Percentiles rank a stretch among this genome's conserved stretches.
phyloP scores from a whole-genome alignment of 768 basidiomycete species.

The Mycena haematopus region DNA sequence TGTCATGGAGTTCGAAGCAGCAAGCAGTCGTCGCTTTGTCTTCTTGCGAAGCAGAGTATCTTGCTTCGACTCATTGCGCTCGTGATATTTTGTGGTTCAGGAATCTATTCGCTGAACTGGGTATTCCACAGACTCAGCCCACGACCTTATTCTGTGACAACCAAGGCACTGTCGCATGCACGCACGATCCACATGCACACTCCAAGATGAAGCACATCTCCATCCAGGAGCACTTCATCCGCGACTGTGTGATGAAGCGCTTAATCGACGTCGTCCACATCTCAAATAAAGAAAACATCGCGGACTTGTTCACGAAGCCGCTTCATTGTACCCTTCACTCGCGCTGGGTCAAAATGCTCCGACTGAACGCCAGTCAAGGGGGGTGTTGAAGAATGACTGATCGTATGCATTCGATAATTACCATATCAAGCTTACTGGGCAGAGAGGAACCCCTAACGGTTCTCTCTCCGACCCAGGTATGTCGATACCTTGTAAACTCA shows the following conservation, averaged over 20 bases:
- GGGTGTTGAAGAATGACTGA: no score
- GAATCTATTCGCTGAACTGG: slow-evolving; percentile 31
- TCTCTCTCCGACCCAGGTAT: no score
- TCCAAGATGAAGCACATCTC: slow-evolving; percentile 39
- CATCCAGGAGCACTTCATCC: slow-evolving; percentile 36
- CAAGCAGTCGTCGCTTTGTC: slow-evolving; percentile 43
- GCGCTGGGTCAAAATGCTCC: slow-evolving; percentile 15
- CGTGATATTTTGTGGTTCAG: slow-evolving; percentile 13
- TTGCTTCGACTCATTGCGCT: slow-evolving; percentile 11
- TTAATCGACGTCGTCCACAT: slow-evolving; percentile 29
- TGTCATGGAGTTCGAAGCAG: slow-evolving; percentile 39
- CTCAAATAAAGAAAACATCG: slow-evolving; percentile 30
- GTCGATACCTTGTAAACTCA: no score
- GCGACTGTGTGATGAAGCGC: slow-evolving; percentile 22
- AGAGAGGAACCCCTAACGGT: no score
- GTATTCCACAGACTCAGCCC: slow-evolving; percentile 9
- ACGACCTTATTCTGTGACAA: slow-evolving; percentile 21
- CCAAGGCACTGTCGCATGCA: slow-evolving; percentile 28
- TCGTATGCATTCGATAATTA: no score
- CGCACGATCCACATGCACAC: slow-evolving; percentile 34
- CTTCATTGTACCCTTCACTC: slow-evolving; percentile 16
- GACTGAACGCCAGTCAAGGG: slow-evolving; percentile 25
- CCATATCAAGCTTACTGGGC: no score
- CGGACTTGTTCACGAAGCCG: slow-evolving; percentile 39
- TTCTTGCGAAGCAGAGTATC: slow-evolving; percentile 39